Conservation (phyloP, 257 asterid genomes). For the Solanum chiquidenum region DNA sequence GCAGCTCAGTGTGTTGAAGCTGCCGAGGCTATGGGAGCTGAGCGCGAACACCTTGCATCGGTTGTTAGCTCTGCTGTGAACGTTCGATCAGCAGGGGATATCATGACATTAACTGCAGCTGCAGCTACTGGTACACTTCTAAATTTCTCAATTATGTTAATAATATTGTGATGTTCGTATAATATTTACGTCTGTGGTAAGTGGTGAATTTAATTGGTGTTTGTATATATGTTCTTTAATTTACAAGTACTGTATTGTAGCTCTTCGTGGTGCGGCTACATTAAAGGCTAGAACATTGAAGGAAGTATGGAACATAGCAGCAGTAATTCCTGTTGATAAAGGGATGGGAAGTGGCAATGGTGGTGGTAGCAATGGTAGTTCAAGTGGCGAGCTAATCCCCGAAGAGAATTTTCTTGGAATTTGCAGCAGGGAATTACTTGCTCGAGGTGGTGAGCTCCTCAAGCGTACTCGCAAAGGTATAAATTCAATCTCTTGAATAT, state of each 20-base stretch:
- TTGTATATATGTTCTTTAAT: neutral
- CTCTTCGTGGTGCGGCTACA: constrained; percentile 90
- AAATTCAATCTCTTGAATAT: neutral
- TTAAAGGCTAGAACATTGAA: constrained; percentile 81
- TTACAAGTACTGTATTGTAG: constrained; percentile 13
- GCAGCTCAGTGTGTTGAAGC: constrained; percentile 98
- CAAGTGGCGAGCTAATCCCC: constrained; percentile 70
- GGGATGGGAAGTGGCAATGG: constrained; percentile 43
- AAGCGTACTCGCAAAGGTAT: constrained; percentile 85
- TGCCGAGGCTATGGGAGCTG: constrained; percentile 96
- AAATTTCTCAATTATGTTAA: neutral
- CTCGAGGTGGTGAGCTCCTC: constrained; percentile 82
- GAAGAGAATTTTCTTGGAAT: constrained; percentile 91
- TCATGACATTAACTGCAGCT: constrained; percentile 91
- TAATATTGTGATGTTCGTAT: too few relatives aligned
- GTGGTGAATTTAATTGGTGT: neutral
- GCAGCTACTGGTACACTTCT: constrained; percentile 78
- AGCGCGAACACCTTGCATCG: constrained; percentile 71
- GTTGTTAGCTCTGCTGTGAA: constrained; percentile 94
- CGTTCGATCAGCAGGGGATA: constrained; percentile 84
- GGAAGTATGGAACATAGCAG: constrained; percentile 88
- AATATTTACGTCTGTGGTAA: neutral
- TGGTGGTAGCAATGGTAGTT: constrained; percentile 47
- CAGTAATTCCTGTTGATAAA: constrained; percentile 79
- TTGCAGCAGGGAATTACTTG: constrained; percentile 80